Evolutionary conservation across 2,329 filamentous ascomycete species (phyloP).

Genomic region (Colletotrichum falcatum): DNA sequence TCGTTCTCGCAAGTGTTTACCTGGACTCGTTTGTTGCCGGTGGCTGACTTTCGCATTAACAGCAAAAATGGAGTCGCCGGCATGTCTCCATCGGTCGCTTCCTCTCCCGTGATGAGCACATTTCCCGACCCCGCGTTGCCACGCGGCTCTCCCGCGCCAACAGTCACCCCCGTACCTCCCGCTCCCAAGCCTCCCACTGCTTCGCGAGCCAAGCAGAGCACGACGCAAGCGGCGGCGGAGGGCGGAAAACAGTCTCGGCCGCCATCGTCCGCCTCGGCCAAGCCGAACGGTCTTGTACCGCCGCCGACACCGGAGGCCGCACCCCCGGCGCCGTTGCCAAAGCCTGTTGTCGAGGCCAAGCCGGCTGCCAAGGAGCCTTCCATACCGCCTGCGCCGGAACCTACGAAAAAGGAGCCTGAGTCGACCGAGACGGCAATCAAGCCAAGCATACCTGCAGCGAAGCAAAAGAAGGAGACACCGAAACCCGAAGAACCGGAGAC

Average conservation of each 20-base stretch:
- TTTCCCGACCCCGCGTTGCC: constrained; percentile 71
- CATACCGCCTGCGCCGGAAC: constrained; percentile 34
- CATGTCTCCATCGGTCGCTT: constrained; percentile 77
- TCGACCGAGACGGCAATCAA: constrained; percentile 45
- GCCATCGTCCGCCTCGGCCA: constrained; percentile 69
- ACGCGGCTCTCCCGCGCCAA: constrained; percentile 71
- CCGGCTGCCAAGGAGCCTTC: constrained; percentile 45
- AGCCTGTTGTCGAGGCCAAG: constrained; percentile 15
- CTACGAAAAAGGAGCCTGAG: constrained; percentile 44
- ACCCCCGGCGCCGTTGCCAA: constrained; percentile 40
- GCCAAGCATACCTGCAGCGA: constrained; percentile 45
- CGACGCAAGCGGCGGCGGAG: constrained; percentile 71
- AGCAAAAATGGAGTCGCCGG: constrained; percentile 56
- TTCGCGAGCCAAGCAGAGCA: constrained; percentile 81
- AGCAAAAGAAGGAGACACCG: constrained; percentile 57
- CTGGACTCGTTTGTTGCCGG: neutral
- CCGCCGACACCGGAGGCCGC: constrained; percentile 54
- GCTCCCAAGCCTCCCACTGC: constrained; percentile 60
- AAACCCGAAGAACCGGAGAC: constrained; percentile 52
- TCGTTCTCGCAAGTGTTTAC: neutral
- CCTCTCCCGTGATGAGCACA: constrained; percentile 79
- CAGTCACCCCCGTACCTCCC: constrained; percentile 38
- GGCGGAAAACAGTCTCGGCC: constrained; percentile 64
- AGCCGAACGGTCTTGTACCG: constrained; percentile 63
- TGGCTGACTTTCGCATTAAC: constrained; percentile 41